Percentiles rank a stretch among this genome's conserved stretches.
Evolutionary conservation across 805 yeast genomes (phyloP).

Genomic region (Lipomyces kockii): DNA sequence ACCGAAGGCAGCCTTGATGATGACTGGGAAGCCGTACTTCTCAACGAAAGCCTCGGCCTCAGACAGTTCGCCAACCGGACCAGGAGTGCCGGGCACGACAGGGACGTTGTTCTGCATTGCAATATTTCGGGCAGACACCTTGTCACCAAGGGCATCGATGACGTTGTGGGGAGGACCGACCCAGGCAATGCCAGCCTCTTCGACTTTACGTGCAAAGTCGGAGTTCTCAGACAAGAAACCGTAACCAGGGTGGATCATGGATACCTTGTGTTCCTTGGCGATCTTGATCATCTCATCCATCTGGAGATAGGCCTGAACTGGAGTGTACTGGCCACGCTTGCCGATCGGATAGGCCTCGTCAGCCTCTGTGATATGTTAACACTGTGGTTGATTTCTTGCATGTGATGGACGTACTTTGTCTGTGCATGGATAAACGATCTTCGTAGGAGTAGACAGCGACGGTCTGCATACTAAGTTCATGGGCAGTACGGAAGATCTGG

Average conservation of each 20-base stretch:
- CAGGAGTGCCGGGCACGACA: slow-evolving; percentile 96
- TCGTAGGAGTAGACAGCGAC: slow-evolving; percentile 97
- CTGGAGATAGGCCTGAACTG: slow-evolving; percentile 94
- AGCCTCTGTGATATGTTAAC: slow-evolving; percentile 40
- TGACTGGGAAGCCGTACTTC: slow-evolving; percentile 91
- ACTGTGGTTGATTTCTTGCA: background rate
- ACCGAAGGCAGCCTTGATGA: slow-evolving; percentile 98
- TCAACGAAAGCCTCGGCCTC: slow-evolving; percentile 82
- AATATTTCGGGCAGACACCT: slow-evolving; percentile 88
- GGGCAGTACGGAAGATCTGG: slow-evolving; percentile 91
- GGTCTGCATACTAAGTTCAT: slow-evolving; percentile 94
- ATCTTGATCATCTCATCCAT: slow-evolving; percentile 91
- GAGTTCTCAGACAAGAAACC: slow-evolving; percentile 91
- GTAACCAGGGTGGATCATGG: slow-evolving; percentile 92
- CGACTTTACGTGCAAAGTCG: slow-evolving; percentile 90
- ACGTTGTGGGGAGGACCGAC: slow-evolving; percentile 88
- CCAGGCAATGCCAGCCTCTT: slow-evolving; percentile 91
- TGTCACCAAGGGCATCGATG: slow-evolving; percentile 95
- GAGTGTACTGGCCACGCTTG: slow-evolving; percentile 83
- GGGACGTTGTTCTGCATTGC: slow-evolving; percentile 87
- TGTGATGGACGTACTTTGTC: slow-evolving; percentile 58
- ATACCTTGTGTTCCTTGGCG: slow-evolving; percentile 75
- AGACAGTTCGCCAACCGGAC: slow-evolving; percentile 81
- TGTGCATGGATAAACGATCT: slow-evolving; percentile 91
- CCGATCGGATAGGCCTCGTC: slow-evolving; percentile 76